A percentile compares a stretch with the other conserved stretches of the same genome.
Evolutionary conservation across 31 red algal genomes (phyloP).

Genomic region (Asparagopsis taxiformis): DNA sequence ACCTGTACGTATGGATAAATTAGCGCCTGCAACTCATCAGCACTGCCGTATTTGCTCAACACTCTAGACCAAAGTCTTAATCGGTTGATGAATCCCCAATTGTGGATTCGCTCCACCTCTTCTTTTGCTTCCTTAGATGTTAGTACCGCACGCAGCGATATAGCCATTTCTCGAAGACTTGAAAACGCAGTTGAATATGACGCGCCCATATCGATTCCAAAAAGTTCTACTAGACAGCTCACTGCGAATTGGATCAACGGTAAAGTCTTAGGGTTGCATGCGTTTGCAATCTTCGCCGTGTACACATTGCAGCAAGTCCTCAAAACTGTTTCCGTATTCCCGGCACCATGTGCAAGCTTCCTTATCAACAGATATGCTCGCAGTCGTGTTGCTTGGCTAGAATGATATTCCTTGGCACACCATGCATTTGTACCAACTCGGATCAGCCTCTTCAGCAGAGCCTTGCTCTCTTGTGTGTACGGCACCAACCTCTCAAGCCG

Average conservation of each 20-base stretch:
- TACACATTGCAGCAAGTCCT: constrained; percentile 59
- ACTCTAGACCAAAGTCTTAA: constrained; percentile 74
- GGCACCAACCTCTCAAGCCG: constrained; percentile 59
- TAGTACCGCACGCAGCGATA: constrained; percentile 70
- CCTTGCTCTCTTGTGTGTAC: constrained; percentile 44
- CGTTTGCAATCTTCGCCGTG: constrained; percentile 30
- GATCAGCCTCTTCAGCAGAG: constrained; percentile 29
- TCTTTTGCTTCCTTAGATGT: constrained; percentile 50
- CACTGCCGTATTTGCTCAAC: constrained; percentile 59
- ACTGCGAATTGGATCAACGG: constrained; percentile 58
- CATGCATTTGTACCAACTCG: constrained; percentile 50
- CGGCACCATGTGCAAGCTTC: constrained; percentile 45
- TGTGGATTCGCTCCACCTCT: constrained; percentile 65
- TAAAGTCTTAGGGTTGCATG: constrained; percentile 56
- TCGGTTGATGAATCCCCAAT: constrained; percentile 85
- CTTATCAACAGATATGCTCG: constrained; percentile 70
- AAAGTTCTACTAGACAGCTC: constrained; percentile 75
- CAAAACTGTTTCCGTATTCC: constrained; percentile 50
- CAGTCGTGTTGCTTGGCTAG: constrained; percentile 64
- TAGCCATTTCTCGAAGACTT: constrained; percentile 73
- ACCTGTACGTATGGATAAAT: constrained; percentile 87
- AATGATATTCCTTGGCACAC: constrained; percentile 41
- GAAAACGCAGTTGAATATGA: constrained; percentile 82
- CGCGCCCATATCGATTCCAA: constrained; percentile 78
- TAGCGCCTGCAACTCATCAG: constrained; percentile 69